These are phyloP conservation scores for Penicillium egyptiacum DNA, from an alignment of 495 filamentous ascomycete species.

Conservation along the genomic window DNA sequence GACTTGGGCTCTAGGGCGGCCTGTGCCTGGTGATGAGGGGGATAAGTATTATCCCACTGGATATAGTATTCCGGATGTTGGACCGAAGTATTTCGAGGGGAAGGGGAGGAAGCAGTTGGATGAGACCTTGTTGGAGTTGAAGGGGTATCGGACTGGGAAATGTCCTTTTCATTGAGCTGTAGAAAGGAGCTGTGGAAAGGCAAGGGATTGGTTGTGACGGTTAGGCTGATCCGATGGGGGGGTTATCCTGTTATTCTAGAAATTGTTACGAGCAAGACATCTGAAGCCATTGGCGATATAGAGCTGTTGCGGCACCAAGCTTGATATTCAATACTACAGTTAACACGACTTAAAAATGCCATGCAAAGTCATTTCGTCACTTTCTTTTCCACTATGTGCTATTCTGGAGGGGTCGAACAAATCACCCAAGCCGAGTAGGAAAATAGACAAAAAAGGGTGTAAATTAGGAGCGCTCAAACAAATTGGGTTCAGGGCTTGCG, in stretches of 20 bases:
- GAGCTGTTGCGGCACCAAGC: background rate
- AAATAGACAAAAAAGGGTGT: slow-evolving; percentile 42
- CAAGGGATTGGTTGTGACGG: background rate
- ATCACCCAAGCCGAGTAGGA: slow-evolving; percentile 30
- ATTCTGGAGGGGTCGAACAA: slow-evolving; percentile 32
- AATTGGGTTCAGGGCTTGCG: slow-evolving; percentile 33
- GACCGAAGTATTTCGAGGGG: slow-evolving; percentile 56
- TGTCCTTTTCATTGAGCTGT: slow-evolving; percentile 53
- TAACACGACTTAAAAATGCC: background rate
- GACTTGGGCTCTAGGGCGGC: slow-evolving; percentile 53
- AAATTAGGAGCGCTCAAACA: slow-evolving; percentile 50
- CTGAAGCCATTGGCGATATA: background rate
- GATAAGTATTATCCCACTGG: slow-evolving; percentile 58
- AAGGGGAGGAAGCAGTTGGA: slow-evolving; percentile 46
- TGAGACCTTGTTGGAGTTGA: slow-evolving; percentile 43
- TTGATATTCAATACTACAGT: background rate
- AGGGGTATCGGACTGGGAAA: slow-evolving; percentile 44
- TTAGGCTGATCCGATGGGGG: background rate
- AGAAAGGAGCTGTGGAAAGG: background rate
- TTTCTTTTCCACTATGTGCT: slow-evolving; percentile 48
- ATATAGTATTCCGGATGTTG: slow-evolving; percentile 57
- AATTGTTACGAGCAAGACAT: background rate
- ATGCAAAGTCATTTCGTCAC: slow-evolving; percentile 22
- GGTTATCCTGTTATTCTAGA: background rate
- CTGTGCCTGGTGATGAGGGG: slow-evolving; percentile 60